phyloP scores from a whole-genome alignment of 225 moss, liverwort and hornwort species.

The Rhytidiadelphus loreus region DNA sequence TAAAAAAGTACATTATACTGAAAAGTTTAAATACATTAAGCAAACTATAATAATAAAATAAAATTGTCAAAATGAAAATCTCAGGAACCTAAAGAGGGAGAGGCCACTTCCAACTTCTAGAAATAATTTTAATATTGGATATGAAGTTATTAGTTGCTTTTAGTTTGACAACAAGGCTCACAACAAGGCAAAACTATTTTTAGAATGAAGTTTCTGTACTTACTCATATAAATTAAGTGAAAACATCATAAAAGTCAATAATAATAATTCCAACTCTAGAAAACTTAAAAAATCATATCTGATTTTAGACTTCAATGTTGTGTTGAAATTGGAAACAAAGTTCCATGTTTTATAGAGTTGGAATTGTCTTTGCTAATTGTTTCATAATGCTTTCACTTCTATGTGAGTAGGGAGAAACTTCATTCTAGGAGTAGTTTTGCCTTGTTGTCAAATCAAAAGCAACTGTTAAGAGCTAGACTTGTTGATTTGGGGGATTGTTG shows the following conservation, averaged over 20 bases:
- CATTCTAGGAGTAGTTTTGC: not conserved
- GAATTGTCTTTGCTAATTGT: not conserved
- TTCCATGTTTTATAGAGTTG: not conserved
- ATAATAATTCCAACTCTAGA: accelerated
- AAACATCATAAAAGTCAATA: accelerated
- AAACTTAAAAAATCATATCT: accelerated
- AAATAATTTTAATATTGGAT: not conserved
- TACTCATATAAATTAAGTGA: too few relatives aligned
- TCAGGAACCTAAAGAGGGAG: accelerated
- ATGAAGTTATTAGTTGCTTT: not conserved
- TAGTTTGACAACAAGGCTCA: not conserved
- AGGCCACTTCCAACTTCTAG: accelerated
- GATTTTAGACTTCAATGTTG: accelerated
- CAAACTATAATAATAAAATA: not conserved
- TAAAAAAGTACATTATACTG: not conserved
- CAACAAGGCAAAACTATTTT: not conserved
- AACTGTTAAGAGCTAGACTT: not conserved
- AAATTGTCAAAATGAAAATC: not conserved
- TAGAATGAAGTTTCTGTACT: not conserved
- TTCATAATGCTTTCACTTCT: not conserved
- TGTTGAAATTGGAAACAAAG: accelerated
- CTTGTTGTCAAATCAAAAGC: not conserved
- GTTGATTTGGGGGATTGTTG: too few relatives aligned
- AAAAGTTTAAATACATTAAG: not conserved
- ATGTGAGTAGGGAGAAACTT: not conserved